Base-by-base conservation (phyloP, 805 yeast genomes). In the Candida argentea region DNA sequence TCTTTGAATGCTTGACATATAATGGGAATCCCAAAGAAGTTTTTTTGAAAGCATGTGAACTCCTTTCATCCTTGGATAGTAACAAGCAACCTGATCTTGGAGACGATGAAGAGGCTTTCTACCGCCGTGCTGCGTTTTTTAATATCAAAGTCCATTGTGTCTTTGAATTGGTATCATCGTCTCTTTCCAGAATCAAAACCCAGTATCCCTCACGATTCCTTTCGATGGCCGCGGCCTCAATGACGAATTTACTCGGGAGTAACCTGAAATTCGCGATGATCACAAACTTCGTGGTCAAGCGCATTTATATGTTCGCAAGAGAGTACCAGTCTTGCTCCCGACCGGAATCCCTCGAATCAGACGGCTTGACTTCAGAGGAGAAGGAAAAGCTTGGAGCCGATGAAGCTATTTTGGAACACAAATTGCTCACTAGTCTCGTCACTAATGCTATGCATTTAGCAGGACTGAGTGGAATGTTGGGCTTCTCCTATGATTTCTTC, bases 11-110 rank as follows among this genome's bases (percentile, higher is more conserved):
- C 12, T 54, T 89, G 28, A 75, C 94, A 0, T 54, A 55, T 24
- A 47, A 67, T 30, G 95, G 94, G 9, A 82, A 82, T 43, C 79
- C 91, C 5, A 84, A 83, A 41, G 95, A 86, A 51, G 50, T 85
- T 30, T 69, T 86, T 20, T 52, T 87, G 29, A 73, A 78, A 34
- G 57, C 74, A 8, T 76, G 82, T 46, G 95, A 85, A 46, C 46
- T 80, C 16, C 46, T 87, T 12, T 39, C 60, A 9, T 34, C 4
- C 36, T 38, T 14, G 40, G 37, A 9, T 21, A 28, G 20, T 15
- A 20, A 16, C 17, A 26, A 5, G 11, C n/a, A 16, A 4, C 3
- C 24, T 4, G 7, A 4, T 11, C 8, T 6, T 6, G 32, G 19
- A 15, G 30, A 32, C n/a, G 42, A 19, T 10, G 30, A 36, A 25